Base-by-base conservation (phyloP, 345 rosid species). In the Cochlearia excelsa region DNA sequence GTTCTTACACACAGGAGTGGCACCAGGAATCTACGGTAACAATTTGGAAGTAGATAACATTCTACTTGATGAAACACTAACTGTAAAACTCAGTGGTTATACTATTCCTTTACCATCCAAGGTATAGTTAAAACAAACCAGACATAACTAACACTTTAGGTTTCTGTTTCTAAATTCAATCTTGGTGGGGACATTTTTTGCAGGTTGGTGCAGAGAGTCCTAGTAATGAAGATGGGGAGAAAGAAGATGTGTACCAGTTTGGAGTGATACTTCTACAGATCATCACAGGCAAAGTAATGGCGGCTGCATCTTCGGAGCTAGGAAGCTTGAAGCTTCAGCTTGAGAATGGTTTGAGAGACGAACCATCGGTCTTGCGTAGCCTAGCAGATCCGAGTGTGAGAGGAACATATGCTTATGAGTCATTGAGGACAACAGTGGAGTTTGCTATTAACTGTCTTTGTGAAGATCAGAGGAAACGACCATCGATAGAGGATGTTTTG, bases 161-260 rank as follows among this genome's bases (percentile, higher is more conserved):
- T 68, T 70, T 61, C 35, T 4, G 29, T 10, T 5, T 7, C 11
- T 30, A 51, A 16, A 39, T 26, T 51, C 23, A 38, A 4, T 26
- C 47, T 49, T 70, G n/a, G 26, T 38, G 4, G 43, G 31, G 1
- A 40, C 5, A 4, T 4, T 37, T 37, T 26, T 44, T 5, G 31
- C 81, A 91, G 96, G 71, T 52, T 6, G 90, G 85, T 41, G 72
- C 79, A 1, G 88, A 83, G 48, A 79, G 72, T 46, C 81, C 86
- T 49, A 77, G 82, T 53, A 43, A 57, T 38, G 78, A 68, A 73
- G 77, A 63, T 52, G 77, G 81, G 49, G 95, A 83, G 65, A 92
- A 84, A 58, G 98, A 92, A 76, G 98, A 92, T 56, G 75, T 92
- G 28, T 92, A 88, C 76, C 96, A 84, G 72, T 81, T 92, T 30